Evolutionary conservation across 2,329 filamentous ascomycete species (phyloP).

Genomic region (Phialophora macrospora): DNA sequence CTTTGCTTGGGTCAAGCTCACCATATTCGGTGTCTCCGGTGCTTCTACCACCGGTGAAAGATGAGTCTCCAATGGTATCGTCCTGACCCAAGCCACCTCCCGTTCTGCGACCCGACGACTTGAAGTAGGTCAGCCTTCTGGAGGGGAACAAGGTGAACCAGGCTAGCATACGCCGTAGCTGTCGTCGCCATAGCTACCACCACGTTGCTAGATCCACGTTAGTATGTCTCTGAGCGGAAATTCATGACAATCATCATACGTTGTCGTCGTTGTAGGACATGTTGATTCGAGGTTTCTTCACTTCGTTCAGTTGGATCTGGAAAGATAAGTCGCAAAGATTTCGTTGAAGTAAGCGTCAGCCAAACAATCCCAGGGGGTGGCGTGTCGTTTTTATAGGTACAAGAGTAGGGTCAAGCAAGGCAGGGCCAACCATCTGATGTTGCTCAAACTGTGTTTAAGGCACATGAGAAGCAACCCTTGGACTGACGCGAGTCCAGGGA

Average conservation of each 20-base stretch:
- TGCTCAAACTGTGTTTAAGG: background rate
- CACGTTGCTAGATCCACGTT: slow-evolving; percentile 26
- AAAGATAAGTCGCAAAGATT: background rate
- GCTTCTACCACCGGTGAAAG: slow-evolving; percentile 24
- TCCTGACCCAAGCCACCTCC: slow-evolving; percentile 34
- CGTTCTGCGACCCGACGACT: slow-evolving; percentile 22
- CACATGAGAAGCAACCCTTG: slow-evolving; percentile 11
- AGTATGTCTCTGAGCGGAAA: background rate
- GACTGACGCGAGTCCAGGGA: slow-evolving; percentile 3
- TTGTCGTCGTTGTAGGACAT: slow-evolving; percentile 38
- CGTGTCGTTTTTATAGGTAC: background rate
- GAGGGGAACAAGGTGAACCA: background rate
- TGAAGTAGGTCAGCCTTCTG: background rate
- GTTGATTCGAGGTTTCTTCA: slow-evolving; percentile 11
- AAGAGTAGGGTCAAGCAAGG: background rate
- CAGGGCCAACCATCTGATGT: slow-evolving; percentile 1
- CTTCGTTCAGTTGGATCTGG: background rate
- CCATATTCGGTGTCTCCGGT: slow-evolving; percentile 22
- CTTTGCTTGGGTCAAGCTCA: background rate
- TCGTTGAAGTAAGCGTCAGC: background rate
- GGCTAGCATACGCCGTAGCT: slow-evolving; percentile 26
- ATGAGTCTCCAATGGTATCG: slow-evolving; percentile 29
- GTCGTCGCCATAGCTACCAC: slow-evolving; percentile 38
- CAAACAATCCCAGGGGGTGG: background rate
- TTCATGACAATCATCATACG: slow-evolving; percentile 16